phyloP scores from a whole-genome alignment of 306 rosid species.

The Elaeagnus macrophylla region DNA sequence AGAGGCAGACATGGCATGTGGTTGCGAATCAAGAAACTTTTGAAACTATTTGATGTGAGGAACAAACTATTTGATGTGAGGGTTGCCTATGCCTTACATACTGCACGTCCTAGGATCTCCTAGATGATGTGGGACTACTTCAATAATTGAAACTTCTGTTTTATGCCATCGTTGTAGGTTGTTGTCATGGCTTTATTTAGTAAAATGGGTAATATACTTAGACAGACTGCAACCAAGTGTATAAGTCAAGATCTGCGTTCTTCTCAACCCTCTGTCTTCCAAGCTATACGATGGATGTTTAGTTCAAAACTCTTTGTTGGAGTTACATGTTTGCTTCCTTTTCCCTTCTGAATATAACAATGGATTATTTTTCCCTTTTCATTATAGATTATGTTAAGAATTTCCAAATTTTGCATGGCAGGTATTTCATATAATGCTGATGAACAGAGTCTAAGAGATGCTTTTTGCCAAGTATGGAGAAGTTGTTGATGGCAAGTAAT shows the following conservation, averaged over 20 bases:
- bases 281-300: constrained; percentile 62
- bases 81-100: no score
- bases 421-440: constrained; percentile 67
- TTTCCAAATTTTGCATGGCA: constrained; percentile 17
- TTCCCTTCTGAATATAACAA: background rate
- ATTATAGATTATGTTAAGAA: background rate
- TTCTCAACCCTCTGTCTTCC: constrained; percentile 34
- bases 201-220: constrained; percentile 59
- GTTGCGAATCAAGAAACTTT: no score
- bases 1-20: no score
- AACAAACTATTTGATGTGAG: no score
- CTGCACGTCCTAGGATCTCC: no score
- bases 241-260: constrained; percentile 34
- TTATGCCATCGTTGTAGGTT: constrained; percentile 16
- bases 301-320: constrained; percentile 70
- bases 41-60: no score
- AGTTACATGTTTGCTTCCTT: constrained; percentile 34
- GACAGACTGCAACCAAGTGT: constrained; percentile 41
- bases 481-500: constrained; percentile 59
- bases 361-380: background rate
- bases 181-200: constrained; percentile 69
- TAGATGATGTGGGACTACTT: no score
- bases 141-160: no score
- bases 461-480: constrained; percentile 77
- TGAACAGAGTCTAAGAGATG: constrained; percentile 56